phyloP scores from a whole-genome alignment of 2,329 filamentous ascomycete genomes.

The Didymella pomorum region DNA sequence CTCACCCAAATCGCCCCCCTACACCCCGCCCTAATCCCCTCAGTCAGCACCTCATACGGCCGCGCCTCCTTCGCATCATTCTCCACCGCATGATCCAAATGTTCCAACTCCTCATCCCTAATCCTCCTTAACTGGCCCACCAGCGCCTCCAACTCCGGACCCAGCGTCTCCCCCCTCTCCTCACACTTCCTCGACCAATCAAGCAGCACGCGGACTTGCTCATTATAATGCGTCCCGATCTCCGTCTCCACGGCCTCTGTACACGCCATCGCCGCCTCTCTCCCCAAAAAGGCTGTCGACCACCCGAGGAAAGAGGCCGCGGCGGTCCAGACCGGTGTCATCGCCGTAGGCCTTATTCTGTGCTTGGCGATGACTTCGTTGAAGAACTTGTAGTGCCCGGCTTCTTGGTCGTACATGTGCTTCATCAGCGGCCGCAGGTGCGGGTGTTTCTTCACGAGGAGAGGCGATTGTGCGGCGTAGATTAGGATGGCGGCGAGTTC shows the following conservation, averaged over 20 bases:
- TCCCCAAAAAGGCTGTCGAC: conserved; percentile 85
- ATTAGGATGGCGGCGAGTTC: conserved; percentile 97
- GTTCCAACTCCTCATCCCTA: conserved; percentile 94
- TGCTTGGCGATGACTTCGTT: conserved; percentile 83
- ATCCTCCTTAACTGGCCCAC: conserved; percentile 80
- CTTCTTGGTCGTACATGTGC: conserved; percentile 99
- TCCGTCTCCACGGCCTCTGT: conserved; percentile 98
- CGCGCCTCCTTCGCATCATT: conserved; percentile 90
- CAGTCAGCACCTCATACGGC: conserved; percentile 88
- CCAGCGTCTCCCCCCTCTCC: conserved; percentile 78
- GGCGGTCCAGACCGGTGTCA: conserved; percentile 89
- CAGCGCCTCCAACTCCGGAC: conserved; percentile 77
- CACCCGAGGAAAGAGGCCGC: conserved; percentile 85
- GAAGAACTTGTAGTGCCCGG: conserved; percentile 84
- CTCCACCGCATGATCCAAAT: conserved; percentile 92
- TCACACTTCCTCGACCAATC: conserved; percentile 83
- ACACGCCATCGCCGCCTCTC: conserved; percentile 97
- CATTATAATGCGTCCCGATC: conserved; percentile 95
- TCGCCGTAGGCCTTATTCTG: conserved; percentile 87
- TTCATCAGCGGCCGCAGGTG: conserved; percentile 90
- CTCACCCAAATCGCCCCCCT: conserved; percentile 92
- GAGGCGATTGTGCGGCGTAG: conserved; percentile 86
- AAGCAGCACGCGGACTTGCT: conserved; percentile 82
- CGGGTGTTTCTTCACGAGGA: conserved; percentile 80
- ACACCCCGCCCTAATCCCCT: conserved; percentile 88